Evolutionary conservation across 2,329 filamentous ascomycete species (phyloP), one percentile per base, ranked within the genome.

Genomic region (Claviceps fusiformis): DNA sequence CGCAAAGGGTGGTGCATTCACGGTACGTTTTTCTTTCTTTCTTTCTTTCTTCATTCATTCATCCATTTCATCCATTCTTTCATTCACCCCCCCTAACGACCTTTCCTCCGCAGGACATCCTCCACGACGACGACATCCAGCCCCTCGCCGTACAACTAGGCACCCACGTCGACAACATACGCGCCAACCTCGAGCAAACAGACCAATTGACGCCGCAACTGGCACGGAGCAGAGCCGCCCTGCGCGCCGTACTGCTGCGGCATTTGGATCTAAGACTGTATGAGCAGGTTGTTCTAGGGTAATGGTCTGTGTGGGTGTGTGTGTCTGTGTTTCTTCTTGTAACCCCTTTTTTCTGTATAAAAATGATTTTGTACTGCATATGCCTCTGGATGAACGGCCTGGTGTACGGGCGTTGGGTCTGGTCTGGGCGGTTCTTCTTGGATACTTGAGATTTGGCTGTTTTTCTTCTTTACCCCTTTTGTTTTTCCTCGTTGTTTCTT

Each of bases 91-190:
- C 33, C 6, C 33, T 35, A 10, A 35, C 33, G 33, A 2, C 24
- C 24, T 24, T 24, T 24, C 4, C 4, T 35, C 33, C 9, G 27
- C 51, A 54, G 52, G 43, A 41, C n/a, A 43, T 53, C 17, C 47
- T 55, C 17, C 54, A 56, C 35, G 70, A 75, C 37, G 68, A 72
- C 24, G 74, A 77, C 48, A 62, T 80, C 17, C 60, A 71, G n/a
- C 64, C 65, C 2, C 62, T 80, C 3, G 73, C 72, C 0, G 64
- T 70, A 17, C 77, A 81, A 62, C 70, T 82, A 19, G 68, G 70
- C 11, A 78, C 65, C 53, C 79, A 82, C 59, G 75, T 81, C 67
- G 77, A 81, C 57, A 81, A 76, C 60, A 75, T 83, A 62, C 70
- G 68, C 54, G 68, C 68, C 47, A 82, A 82, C 61, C 67, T 81